phyloP scores from a whole-genome alignment of 108 stramenopile species.

The Cyclotella cryptica region DNA sequence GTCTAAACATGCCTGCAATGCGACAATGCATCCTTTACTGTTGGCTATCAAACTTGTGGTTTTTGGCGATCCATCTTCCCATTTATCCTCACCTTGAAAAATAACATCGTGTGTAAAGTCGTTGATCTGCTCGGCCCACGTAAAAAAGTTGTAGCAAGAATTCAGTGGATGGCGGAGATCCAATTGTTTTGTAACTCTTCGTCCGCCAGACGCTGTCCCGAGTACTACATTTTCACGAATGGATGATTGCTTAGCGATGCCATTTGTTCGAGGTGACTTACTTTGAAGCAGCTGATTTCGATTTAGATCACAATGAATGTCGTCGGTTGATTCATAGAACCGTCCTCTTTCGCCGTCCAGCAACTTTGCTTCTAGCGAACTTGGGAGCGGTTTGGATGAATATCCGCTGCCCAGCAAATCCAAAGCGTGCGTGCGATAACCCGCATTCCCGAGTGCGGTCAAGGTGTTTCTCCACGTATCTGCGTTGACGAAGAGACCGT shows the following conservation, averaged over 20 bases:
- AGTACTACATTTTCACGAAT: slow-evolving; percentile 54
- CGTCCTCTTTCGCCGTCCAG: slow-evolving; percentile 66
- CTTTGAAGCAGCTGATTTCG: not conserved
- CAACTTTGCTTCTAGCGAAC: slow-evolving; percentile 55
- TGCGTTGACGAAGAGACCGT: slow-evolving; percentile 46
- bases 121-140: slow-evolving; percentile 81
- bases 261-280: not conserved
- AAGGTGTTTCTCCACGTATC: slow-evolving; percentile 27
- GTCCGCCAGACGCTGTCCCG: slow-evolving; percentile 66
- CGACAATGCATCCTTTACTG: slow-evolving; percentile 59
- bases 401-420: slow-evolving; percentile 91
- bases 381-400: slow-evolving; percentile 73
- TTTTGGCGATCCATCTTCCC: slow-evolving; percentile 24
- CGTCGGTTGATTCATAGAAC: slow-evolving; percentile 27
- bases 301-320: not conserved
- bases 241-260: slow-evolving; percentile 11
- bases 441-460: slow-evolving; percentile 48
- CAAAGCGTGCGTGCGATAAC: slow-evolving; percentile 80
- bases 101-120: slow-evolving; percentile 77
- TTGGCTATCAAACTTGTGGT: slow-evolving; percentile 58
- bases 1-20: slow-evolving; percentile 60
- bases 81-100: slow-evolving; percentile 24
- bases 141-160: slow-evolving; percentile 88
- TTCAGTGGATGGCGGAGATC: slow-evolving; percentile 71
- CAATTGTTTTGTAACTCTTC: slow-evolving; percentile 52